Base-by-base conservation (phyloP, 2,329 filamentous ascomycete species). In the Diaporthe nobilis region DNA sequence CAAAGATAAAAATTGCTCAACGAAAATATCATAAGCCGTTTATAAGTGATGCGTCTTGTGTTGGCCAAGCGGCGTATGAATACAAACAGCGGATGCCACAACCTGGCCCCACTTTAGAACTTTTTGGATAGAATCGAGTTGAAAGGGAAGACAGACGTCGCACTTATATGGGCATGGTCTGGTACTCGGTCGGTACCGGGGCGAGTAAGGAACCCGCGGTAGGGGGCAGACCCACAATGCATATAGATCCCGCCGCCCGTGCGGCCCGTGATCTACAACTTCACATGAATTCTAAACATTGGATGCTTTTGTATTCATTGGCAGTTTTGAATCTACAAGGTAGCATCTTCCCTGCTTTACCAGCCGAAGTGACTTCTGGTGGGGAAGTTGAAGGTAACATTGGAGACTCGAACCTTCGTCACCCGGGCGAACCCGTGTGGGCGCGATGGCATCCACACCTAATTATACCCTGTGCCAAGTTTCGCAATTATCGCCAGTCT, bases 81-180 rank as follows among this genome's bases (percentile, higher is more conserved):
- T 9, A n/a, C 37, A 61, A 25, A 25, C 5, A 17, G 25, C 5
- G 20, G 8, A n/a, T 4, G 20, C 39, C 13, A 39, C 12, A 17
- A 22, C 3, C 22, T n/a, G 13, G 13, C 44, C 31, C 63, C 31
- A 13, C 13, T 28, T 37, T 17, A 12, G 15, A 22, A 5, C 8
- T n/a, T 13, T 13, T 5, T 25, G 44, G 6, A 68, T 47, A 39
- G 17, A 42, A 28, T 68, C 44, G 12, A 37, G 22, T n/a, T 51
- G 15, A 6, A n/a, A 13, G 22, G 44, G 17, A 68, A 39, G 6
- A 20, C 7, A 34, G 34, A 42, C 31, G 1, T 42, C 13, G 22
- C 13, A 55, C 25, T 55, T 39, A 22, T 20, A 39, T 70, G 65
- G 65, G 65, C 47, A 70, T 39, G 31, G 49, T 49, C 47, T 55